Percentiles rank a stretch among this genome's conserved stretches.
These are phyloP conservation scores for Claviceps cyperi DNA, from an alignment of 2,329 filamentous ascomycete genomes.

Conservation along the genomic window DNA sequence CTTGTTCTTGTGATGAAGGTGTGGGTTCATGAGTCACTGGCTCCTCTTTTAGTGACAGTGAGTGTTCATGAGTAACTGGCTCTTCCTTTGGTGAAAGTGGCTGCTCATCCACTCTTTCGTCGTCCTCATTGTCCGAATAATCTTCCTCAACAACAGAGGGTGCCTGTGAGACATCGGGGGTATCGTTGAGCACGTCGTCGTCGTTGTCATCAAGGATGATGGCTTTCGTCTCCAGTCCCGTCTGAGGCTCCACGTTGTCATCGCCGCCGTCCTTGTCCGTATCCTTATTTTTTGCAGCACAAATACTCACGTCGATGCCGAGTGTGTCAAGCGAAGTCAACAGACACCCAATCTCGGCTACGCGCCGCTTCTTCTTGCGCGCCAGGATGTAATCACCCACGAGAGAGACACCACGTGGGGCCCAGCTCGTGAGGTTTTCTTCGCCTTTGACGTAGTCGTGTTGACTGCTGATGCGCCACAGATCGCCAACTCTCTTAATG, in stretches of 20 bases:
- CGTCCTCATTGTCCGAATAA: slow-evolving; percentile 9
- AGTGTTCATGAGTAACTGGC: too few relatives aligned
- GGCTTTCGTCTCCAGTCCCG: slow-evolving; percentile 20
- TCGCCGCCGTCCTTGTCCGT: neutral
- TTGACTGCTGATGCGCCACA: slow-evolving; percentile 92
- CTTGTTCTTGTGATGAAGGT: too few relatives aligned
- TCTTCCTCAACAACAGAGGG: slow-evolving; percentile 18
- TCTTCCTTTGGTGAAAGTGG: too few relatives aligned
- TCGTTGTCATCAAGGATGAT: slow-evolving; percentile 38
- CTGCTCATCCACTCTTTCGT: neutral
- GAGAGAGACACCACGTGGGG: slow-evolving; percentile 75
- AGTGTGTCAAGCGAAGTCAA: slow-evolving; percentile 51
- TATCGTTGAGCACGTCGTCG: slow-evolving; percentile 43
- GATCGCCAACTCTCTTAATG: slow-evolving; percentile 78
- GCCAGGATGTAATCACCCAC: slow-evolving; percentile 75
- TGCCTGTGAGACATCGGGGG: slow-evolving; percentile 36
- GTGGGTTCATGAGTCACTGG: neutral
- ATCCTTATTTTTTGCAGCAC: slow-evolving; percentile 19
- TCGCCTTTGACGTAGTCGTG: slow-evolving; percentile 96
- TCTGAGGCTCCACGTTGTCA: slow-evolving; percentile 18
- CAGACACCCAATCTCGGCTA: slow-evolving; percentile 67
- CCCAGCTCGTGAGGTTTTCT: slow-evolving; percentile 73
- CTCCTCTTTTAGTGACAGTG: too few relatives aligned
- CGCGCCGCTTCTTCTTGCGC: slow-evolving; percentile 57
- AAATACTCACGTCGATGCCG: slow-evolving; percentile 27